Percentiles rank a stretch among this genome's conserved stretches.
Evolutionary conservation across 768 basidiomycete species (phyloP).

Genomic region (Butyriboletus loyo): DNA sequence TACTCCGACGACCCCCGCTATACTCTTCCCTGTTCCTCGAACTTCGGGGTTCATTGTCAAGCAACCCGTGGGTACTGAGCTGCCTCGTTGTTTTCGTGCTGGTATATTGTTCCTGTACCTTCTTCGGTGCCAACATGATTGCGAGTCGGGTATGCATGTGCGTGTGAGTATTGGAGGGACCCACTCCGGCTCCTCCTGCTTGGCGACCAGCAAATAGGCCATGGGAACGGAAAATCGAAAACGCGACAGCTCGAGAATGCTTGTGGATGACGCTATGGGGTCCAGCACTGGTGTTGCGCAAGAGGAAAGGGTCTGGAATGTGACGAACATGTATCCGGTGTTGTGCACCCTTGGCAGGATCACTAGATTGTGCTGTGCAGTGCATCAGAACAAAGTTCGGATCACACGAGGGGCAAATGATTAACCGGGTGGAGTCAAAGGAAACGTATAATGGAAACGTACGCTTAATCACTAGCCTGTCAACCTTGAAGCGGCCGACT

Average conservation of each 20-base stretch:
- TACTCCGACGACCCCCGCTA: slow-evolving; percentile 14
- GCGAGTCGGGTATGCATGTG: slow-evolving; percentile 30
- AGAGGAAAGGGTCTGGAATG: slow-evolving; percentile 48
- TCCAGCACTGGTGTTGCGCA: slow-evolving; percentile 44
- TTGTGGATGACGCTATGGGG: slow-evolving; percentile 74
- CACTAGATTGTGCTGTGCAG: slow-evolving; percentile 36
- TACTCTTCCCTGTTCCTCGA: slow-evolving; percentile 15
- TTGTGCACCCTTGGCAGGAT: slow-evolving; percentile 57
- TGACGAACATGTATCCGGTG: slow-evolving; percentile 66
- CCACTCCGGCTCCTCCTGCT: neutral
- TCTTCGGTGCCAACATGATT: slow-evolving; percentile 68
- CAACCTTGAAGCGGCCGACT: slow-evolving; percentile 64
- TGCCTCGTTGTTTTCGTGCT: slow-evolving; percentile 71
- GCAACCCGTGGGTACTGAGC: slow-evolving; percentile 63
- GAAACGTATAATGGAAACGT: slow-evolving; percentile 27
- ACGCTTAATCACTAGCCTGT: slow-evolving; percentile 38
- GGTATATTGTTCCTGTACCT: slow-evolving; percentile 77
- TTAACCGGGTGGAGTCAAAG: slow-evolving; percentile 1
- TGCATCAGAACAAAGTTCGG: neutral
- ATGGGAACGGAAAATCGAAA: slow-evolving; percentile 73
- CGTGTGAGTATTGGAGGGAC: slow-evolving; percentile 13
- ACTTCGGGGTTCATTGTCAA: slow-evolving; percentile 43
- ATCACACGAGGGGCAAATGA: neutral
- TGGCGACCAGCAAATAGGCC: slow-evolving; percentile 19
- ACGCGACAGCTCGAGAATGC: slow-evolving; percentile 75